Evolutionary conservation across 176 grass and related monocot genomes (phyloP).

Genomic region (Melocanna baccifera): DNA sequence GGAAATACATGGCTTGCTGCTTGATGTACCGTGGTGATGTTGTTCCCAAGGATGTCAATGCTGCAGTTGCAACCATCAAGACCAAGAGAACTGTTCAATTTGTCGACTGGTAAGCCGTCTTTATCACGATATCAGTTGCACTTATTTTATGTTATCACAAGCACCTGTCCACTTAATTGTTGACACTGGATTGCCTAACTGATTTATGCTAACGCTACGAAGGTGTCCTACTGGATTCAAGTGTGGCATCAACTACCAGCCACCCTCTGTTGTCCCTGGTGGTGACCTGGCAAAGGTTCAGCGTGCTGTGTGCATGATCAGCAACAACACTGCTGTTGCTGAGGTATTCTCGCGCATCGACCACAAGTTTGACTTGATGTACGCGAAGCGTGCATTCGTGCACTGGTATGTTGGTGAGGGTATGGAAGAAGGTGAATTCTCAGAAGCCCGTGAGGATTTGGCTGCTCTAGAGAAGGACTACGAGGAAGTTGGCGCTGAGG

Average conservation of each 20-base stretch:
- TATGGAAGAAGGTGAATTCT: constrained; percentile 94
- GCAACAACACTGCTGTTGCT: constrained; percentile 88
- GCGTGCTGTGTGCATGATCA: constrained; percentile 94
- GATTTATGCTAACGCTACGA: constrained; percentile 10
- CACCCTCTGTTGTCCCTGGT: constrained; percentile 79
- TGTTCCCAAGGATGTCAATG: constrained; percentile 97
- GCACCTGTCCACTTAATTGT: constrained; percentile 1
- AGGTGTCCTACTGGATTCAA: constrained; percentile 95
- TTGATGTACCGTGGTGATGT: constrained; percentile 98
- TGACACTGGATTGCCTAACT: constrained; percentile 12
- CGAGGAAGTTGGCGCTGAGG: constrained; percentile 76
- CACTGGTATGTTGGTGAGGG: constrained; percentile 95
- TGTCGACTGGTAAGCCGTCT: constrained; percentile 81
- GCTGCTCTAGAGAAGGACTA: constrained; percentile 92
- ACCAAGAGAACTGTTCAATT: constrained; percentile 99
- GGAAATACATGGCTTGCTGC: constrained; percentile 98
- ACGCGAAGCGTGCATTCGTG: constrained; percentile 77
- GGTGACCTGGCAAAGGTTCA: constrained; percentile 90
- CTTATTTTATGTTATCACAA: constrained; percentile 19
- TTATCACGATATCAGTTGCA: constrained; percentile 22
- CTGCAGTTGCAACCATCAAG: constrained; percentile 90
- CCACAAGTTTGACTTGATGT: constrained; percentile 96
- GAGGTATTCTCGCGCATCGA: constrained; percentile 89
- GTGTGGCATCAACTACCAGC: constrained; percentile 97
- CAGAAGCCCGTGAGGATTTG: constrained; percentile 82